These are phyloP conservation scores for Nitzschia putrida DNA, from an alignment of 108 stramenopile genomes.

Conservation along the genomic window DNA sequence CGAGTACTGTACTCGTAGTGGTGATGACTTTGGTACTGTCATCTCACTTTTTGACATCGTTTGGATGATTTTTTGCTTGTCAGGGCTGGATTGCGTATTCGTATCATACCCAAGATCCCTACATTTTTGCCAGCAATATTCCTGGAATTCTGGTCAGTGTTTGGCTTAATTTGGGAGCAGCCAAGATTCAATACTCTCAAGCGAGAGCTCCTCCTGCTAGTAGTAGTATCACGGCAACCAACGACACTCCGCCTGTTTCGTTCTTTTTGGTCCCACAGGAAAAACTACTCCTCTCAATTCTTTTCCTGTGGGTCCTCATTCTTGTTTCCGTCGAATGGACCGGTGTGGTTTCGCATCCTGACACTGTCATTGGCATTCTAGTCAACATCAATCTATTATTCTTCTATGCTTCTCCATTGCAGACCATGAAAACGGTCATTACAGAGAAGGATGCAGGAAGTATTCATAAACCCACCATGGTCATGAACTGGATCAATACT, in stretches of 20 bases:
- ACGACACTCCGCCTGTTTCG: neutral
- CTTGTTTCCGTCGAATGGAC: slow-evolving; percentile 50
- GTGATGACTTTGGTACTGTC: neutral
- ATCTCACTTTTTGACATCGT: no score
- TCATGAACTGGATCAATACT: slow-evolving; percentile 55
- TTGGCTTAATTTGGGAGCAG: slow-evolving; percentile 82
- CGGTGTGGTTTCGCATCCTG: slow-evolving; percentile 7
- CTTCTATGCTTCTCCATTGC: slow-evolving; percentile 82
- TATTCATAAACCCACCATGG: slow-evolving; percentile 52
- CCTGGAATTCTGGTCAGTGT: slow-evolving; percentile 70
- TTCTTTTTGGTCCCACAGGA: slow-evolving; percentile 49
- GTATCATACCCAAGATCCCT: slow-evolving; percentile 60
- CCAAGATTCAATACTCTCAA: slow-evolving; percentile 73
- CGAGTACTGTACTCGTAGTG: neutral
- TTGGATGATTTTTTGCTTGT: neutral
- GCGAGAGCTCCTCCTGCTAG: neutral
- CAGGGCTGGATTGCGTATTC: slow-evolving; percentile 65
- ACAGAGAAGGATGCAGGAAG: slow-evolving; percentile 25
- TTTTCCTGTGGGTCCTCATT: slow-evolving; percentile 39
- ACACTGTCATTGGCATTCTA: slow-evolving; percentile 55
- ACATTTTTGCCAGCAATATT: slow-evolving; percentile 71
- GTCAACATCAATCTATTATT: slow-evolving; percentile 84
- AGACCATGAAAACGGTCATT: slow-evolving; percentile 61
- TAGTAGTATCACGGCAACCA: slow-evolving; percentile 3
- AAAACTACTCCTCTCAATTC: slow-evolving; percentile 34